Evolutionary conservation across 305 asterid species (phyloP), one percentile per base, ranked within the genome.

Genomic region (Plantago lanceolata): DNA sequence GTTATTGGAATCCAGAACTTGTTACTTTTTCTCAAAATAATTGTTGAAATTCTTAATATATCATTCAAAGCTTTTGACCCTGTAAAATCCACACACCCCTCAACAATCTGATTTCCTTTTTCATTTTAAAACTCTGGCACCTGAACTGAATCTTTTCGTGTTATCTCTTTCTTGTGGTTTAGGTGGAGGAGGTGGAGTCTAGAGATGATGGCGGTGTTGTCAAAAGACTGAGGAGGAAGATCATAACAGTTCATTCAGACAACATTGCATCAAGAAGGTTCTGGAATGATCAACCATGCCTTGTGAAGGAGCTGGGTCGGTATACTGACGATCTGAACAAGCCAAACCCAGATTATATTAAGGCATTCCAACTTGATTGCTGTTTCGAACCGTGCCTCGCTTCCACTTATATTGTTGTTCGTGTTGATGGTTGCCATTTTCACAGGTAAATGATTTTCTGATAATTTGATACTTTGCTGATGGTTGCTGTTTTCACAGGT

Each of bases 361-460:
- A 80, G 58, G 85, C 87, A 45, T 91, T 86, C 81, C 81, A 75
- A 29, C 78, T 75, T 35, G 87, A 80, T 79, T 68, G 78, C 71
- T 75, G 72, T 72, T 71, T 83, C 78, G 73, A 78, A 86, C 85
- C 84, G 49, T 33, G 40, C 40, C 4, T 50, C 13, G 29, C 56
- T 9, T 82, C 77, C 43, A 85, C 85, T 26, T 91, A 90, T 92
- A 78, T 88, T 59, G 96, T 85, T 60, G 62, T 91, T 66, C 94
- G 94, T 56, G 48, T 91, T 59, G 95, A 91, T 74, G 98, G 98
- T 63, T 91, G 96, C 62, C 96, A 86, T 76, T 91, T 91, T 78
- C 95, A 83, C 75, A 81, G 96, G 96, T 33, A 33, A 33, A 33
- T 33, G 56, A 8, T 50, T 48, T 48, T 48, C 54, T 48, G 21